These are phyloP conservation scores for Cladophialophora yegresii DNA, from an alignment of 2,329 filamentous ascomycete genomes.

Conservation along the genomic window DNA sequence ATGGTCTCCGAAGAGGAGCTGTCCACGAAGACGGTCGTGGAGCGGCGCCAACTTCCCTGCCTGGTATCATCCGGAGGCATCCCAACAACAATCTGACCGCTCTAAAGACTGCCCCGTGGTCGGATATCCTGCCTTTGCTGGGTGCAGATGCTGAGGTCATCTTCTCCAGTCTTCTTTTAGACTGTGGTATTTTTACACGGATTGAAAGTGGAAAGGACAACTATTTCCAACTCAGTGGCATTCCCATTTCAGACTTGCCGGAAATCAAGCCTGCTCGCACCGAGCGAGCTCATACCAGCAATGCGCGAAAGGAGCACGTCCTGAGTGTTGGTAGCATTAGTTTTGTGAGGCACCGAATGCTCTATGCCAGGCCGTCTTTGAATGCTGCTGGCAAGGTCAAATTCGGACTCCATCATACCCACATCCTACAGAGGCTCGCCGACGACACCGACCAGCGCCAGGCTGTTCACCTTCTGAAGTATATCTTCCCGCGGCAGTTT, in stretches of 20 bases:
- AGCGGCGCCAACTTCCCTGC: constrained; percentile 55
- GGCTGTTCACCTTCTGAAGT: constrained; percentile 76
- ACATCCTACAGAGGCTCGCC: constrained; percentile 74
- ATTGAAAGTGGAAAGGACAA: constrained; percentile 64
- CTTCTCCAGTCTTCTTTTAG: constrained; percentile 74
- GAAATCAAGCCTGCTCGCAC: neutral
- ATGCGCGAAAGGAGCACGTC: neutral
- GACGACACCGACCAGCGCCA: constrained; percentile 53
- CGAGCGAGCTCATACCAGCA: neutral
- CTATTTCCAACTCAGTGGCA: constrained; percentile 75
- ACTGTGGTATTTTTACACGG: constrained; percentile 73
- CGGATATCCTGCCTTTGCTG: constrained; percentile 69
- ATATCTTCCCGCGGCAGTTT: constrained; percentile 92
- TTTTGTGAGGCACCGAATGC: constrained; percentile 79
- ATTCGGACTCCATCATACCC: constrained; percentile 77
- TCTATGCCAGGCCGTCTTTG: constrained; percentile 75
- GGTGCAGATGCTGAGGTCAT: constrained; percentile 74
- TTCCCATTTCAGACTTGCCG: constrained; percentile 22
- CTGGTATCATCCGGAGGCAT: constrained; percentile 64
- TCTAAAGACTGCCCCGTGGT: constrained; percentile 74
- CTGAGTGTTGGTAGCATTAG: constrained; percentile 16
- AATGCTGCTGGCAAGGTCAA: constrained; percentile 68
- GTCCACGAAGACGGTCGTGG: constrained; percentile 2
- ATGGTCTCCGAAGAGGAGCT: constrained; percentile 66
- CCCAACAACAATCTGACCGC: constrained; percentile 70